Evolutionary conservation across 192 early-diverging fungal genomes (phyloP).

Genomic region (Cetraspora pellucida): DNA sequence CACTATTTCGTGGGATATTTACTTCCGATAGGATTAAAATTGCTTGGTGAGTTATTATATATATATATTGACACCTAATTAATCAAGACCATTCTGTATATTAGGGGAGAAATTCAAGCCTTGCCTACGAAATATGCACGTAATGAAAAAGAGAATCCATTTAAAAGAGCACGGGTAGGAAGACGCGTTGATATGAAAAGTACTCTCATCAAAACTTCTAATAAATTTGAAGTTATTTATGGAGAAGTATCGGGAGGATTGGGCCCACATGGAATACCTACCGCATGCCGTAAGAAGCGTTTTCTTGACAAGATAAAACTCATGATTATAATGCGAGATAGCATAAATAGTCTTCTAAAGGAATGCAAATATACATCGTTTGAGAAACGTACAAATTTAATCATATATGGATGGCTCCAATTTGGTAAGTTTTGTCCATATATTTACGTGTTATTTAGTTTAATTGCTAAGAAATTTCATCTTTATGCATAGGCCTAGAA

Average conservation of each 20-base stretch:
- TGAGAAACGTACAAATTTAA: not conserved
- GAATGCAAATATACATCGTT: not conserved
- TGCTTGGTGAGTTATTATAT: not conserved
- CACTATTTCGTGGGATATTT: constrained; percentile 25
- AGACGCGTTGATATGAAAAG: constrained; percentile 10
- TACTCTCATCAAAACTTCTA: not conserved
- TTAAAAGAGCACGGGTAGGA: constrained; percentile 16
- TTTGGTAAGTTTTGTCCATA: constrained; percentile 13
- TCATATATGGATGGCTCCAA: not conserved
- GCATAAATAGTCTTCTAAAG: not conserved
- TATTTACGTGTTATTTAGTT: not conserved
- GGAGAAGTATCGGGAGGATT: constrained; percentile 8
- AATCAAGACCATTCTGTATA: constrained; percentile 9
- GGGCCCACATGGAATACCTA: not conserved
- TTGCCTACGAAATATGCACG: constrained; percentile 6
- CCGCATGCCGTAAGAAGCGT: constrained; percentile 4
- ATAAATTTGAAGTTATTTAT: constrained; percentile 24
- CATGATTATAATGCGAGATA: not conserved
- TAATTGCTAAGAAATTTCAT: not conserved
- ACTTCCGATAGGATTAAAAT: constrained; percentile 13
- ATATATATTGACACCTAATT: too few relatives aligned
- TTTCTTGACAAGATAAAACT: constrained; percentile 19
- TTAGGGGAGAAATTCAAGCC: constrained; percentile 16
- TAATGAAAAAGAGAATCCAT: not conserved
- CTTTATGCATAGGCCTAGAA: constrained; percentile 15